Base-by-base conservation (phyloP, 2,329 filamentous ascomycete genomes). In the Grosmannia huntii region DNA sequence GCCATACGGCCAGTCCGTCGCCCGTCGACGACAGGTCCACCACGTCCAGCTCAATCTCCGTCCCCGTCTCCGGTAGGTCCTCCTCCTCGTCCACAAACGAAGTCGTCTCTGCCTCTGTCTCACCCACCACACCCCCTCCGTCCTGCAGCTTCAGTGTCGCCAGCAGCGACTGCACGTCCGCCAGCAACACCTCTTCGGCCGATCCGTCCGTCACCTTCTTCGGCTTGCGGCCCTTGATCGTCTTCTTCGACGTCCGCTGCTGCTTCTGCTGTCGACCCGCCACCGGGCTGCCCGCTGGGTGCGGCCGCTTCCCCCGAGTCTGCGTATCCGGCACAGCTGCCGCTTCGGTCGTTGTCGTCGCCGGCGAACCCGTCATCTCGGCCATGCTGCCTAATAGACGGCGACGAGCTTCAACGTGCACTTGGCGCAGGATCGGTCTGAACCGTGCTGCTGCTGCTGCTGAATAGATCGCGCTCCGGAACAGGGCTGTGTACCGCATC, bases 11-110 rank as follows among this genome's bases (percentile, higher is more conserved):
- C 58, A 99, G 79, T 3, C 90, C 94, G 65, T 97, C 94, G 57
- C 94, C 94, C 0, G 89, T 96, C 0, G 92, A 97, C 0, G 92
- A 95, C 38, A 97, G 77, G 63, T 88, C 83, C 7, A 84, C 71
- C 59, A 97, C 85, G n/a, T 86, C 83, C 48, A 97, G 81, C 57
- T 96, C 85, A 48, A 94, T 82, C 68, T 95, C 89, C 6, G 83
- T 80, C 60, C 87, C 87, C 46, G 76, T 76, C 63, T 85, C 81
- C 1, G 88, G 87, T 2, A 90, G 72, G 1, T 68, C 41, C 6
- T 63, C 59, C 3, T 65, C 57, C 50, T 61, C 41, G 36, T 38
- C 11, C 36, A 33, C 31, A 33, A 33, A 33, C 31, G 5, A 9
- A 2, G 31, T 59, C 14, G 5, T 23, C n/a, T 6, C 33, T 21